These are phyloP conservation scores for Phytophthora meadii DNA, from an alignment of 352 stramenopile genomes.

Conservation along the genomic window DNA sequence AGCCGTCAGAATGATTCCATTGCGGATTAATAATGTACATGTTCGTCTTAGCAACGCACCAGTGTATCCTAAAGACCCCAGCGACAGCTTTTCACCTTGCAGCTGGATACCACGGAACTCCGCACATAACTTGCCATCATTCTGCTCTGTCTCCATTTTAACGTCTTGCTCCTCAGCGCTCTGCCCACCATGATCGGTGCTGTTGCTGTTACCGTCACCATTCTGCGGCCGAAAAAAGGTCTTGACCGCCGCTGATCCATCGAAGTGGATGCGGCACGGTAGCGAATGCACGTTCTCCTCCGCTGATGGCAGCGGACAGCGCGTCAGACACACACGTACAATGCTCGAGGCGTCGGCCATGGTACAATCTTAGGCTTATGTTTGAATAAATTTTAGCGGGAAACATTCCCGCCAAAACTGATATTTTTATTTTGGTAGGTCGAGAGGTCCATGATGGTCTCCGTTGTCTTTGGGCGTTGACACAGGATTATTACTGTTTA, in stretches of 20 bases:
- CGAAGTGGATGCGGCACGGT: conserved; percentile 75
- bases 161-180: conserved; percentile 33
- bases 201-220: conserved; percentile 32
- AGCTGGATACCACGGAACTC: conserved; percentile 81
- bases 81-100: conserved; percentile 50
- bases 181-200: conserved; percentile 23
- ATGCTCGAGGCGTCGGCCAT: conserved; percentile 29
- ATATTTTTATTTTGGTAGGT: conserved; percentile 13
- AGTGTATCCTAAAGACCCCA: conserved; percentile 54
- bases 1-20: conserved; percentile 6
- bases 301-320: conserved; percentile 66
- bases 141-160: conserved; percentile 13
- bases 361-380: background rate
- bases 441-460: background rate
- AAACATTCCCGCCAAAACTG: conserved; percentile 39
- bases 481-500: background rate
- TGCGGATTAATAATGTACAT: background rate
- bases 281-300: conserved; percentile 76
- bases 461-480: conserved; percentile 4
- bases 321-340: conserved; percentile 71
- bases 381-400: conserved; percentile 7
- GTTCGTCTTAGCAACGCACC: conserved; percentile 33
- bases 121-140: conserved; percentile 35
- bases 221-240: conserved; percentile 73
- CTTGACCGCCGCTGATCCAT: conserved; percentile 72